Evolutionary conservation across 192 early-diverging fungal species (phyloP).

Genomic region (Backusella sp.): DNA sequence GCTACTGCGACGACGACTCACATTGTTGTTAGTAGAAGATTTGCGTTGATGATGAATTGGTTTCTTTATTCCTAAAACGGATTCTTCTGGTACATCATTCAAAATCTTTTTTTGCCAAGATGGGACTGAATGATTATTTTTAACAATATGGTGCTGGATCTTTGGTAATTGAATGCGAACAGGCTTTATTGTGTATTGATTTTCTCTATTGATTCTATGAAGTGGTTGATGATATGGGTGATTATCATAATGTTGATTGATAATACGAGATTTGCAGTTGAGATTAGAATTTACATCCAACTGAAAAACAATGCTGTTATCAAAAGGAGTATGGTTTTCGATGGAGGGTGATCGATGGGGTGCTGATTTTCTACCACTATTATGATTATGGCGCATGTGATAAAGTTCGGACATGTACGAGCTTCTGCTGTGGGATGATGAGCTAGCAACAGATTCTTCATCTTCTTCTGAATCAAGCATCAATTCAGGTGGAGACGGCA

Average conservation of each 20-base stretch:
- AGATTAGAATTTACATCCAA: slow-evolving; percentile 16
- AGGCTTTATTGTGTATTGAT: slow-evolving; percentile 13
- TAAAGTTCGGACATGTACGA: slow-evolving; percentile 1
- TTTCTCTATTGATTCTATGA: slow-evolving; percentile 1
- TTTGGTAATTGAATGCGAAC: slow-evolving; percentile 16
- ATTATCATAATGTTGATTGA: not conserved
- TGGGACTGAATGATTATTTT: not conserved
- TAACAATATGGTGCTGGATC: not conserved
- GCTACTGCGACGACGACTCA: not conserved
- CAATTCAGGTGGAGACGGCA: slow-evolving; percentile 28
- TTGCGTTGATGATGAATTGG: not conserved
- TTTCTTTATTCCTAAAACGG: not conserved
- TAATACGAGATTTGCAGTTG: not conserved
- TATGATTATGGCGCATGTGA: not conserved
- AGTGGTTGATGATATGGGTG: not conserved
- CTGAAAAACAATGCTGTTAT: slow-evolving; percentile 29
- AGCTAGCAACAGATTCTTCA: slow-evolving; percentile 12
- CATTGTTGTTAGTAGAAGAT: not conserved
- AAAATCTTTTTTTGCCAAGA: slow-evolving; percentile 6
- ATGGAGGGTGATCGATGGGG: slow-evolving; percentile 32
- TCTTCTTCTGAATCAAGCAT: slow-evolving; percentile 34
- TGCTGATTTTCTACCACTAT: slow-evolving; percentile 19
- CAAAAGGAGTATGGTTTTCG: slow-evolving; percentile 14
- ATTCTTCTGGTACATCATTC: not conserved
- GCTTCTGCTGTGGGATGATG: not conserved